Conservation (phyloP, 108 stramenopile species). For the Mayamaea pseudoterrestris region DNA sequence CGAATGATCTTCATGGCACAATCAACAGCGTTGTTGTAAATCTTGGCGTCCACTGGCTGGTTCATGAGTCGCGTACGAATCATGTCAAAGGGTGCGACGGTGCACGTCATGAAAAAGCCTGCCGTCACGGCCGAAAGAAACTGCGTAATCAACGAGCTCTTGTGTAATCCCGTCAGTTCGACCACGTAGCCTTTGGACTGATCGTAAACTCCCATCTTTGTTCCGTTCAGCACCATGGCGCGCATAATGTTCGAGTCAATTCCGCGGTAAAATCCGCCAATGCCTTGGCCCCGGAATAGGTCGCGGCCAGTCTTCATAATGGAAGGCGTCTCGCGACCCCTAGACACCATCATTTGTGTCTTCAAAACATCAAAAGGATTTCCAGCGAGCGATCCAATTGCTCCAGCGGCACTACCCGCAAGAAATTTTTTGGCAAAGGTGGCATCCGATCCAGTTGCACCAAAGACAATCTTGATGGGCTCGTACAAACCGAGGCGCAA, state of each 20-base stretch:
- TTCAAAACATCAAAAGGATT: slow-evolving; percentile 81
- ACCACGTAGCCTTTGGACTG: slow-evolving; percentile 72
- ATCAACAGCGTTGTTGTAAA: slow-evolving; percentile 71
- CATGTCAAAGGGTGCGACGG: slow-evolving; percentile 54
- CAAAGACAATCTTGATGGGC: slow-evolving; percentile 54
- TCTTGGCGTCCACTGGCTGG: slow-evolving; percentile 72
- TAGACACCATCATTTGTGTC: slow-evolving; percentile 49
- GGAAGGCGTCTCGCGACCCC: slow-evolving; percentile 38
- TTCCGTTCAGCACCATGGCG: slow-evolving; percentile 87
- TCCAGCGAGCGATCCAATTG: slow-evolving; percentile 70
- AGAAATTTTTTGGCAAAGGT: slow-evolving; percentile 78
- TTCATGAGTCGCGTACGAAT: slow-evolving; percentile 69
- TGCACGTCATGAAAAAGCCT: slow-evolving; percentile 87
- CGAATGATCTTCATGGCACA: slow-evolving; percentile 63
- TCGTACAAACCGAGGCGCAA: slow-evolving; percentile 71
- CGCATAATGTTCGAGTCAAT: slow-evolving; percentile 74
- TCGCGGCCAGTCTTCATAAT: too few relatives aligned
- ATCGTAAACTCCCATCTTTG: slow-evolving; percentile 90
- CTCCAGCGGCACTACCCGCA: slow-evolving; percentile 80
- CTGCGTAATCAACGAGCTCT: slow-evolving; percentile 60
- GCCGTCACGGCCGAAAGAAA: slow-evolving; percentile 65
- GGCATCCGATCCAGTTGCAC: slow-evolving; percentile 65
- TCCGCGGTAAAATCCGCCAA: slow-evolving; percentile 85
- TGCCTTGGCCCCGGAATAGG: slow-evolving; percentile 78
- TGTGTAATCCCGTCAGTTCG: slow-evolving; percentile 51